Base-by-base conservation (phyloP, 768 basidiomycete species). In the Mrakia hoshinonis region DNA sequence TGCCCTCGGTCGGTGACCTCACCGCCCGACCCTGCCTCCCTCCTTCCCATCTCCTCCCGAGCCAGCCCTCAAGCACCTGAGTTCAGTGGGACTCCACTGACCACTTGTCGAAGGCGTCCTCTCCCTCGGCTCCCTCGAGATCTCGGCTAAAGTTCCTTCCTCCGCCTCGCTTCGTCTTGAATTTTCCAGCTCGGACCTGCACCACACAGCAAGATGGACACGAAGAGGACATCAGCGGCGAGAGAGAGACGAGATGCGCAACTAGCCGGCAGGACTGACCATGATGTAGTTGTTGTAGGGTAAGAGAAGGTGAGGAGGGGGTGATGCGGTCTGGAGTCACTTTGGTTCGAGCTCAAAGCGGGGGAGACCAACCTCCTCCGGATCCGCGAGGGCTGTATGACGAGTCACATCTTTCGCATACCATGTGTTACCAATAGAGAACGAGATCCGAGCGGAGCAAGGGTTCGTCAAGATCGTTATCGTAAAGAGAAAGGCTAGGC, bases 41-140 rank as follows among this genome's bases (percentile, higher is more conserved):
- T 15, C 55, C 20, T 2, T 13, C 29, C 20, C 29, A 11, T 46
- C 31, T 66, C 18, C 46, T 3, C 12, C 47, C 26, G 46, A 18
- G 24, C 55, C 4, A 1, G 18, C 0, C 24, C 9, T 7, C 24
- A 54, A 54, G 7, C 18, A 60, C 55, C 1, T 4, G 15, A 13
- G 18, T 18, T 5, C 31, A n/a, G 11, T 0, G 1, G 26, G 22
- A 34, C 6, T 1, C 12, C 22, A 68, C 72, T 47, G 13, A 73
- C 72, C 72, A 73, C 67, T 73, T 73, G 60, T 73, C 66, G 31
- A 73, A 73, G 4, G 72, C 72, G n/a, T 73, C 72, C 52, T 73
- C 72, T 49, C 65, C 65, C 31, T 73, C 72, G n/a, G 51, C 72
- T 38, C 46, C 65, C 46, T 58, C 72, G 39, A 67, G 68, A 49